These are phyloP conservation scores for Citrullus colocynthis DNA, from an alignment of 306 rosid genomes.

Conservation along the genomic window DNA sequence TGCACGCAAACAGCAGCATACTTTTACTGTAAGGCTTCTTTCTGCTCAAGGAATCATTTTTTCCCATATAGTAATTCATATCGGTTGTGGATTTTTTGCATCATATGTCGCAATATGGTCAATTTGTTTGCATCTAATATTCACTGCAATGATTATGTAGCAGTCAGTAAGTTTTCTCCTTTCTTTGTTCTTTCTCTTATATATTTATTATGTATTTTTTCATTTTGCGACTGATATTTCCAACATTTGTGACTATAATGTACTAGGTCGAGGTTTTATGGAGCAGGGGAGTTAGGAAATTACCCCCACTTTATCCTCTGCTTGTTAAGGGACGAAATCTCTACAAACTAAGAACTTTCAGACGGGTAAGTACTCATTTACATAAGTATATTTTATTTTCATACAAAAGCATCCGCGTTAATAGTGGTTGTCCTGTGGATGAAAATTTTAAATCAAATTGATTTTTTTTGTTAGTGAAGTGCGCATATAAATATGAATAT, in stretches of 20 bases:
- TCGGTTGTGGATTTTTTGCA: background rate
- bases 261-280: constrained; percentile 72
- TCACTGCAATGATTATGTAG: background rate
- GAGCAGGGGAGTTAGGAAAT: constrained; percentile 49
- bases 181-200: background rate
- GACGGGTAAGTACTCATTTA: constrained; percentile 36
- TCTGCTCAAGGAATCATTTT: background rate
- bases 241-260: background rate
- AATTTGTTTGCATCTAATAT: background rate
- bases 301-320: constrained; percentile 47
- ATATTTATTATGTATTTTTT: background rate
- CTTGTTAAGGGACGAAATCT: constrained; percentile 87
- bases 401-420: background rate
- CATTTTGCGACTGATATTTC: background rate
- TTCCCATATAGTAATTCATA: background rate
- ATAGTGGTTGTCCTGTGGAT: background rate
- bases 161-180: too few species aligned
- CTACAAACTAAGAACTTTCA: constrained; percentile 54
- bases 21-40: constrained; percentile 52
- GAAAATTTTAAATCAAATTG: background rate
- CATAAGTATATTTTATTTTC: background rate
- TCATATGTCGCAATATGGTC: background rate
- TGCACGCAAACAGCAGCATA: constrained; percentile 69
- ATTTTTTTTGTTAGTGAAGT: background rate
- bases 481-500: background rate